phyloP scores from a whole-genome alignment of 1,284 basidiomycete species.

The Peniophora sp. region DNA sequence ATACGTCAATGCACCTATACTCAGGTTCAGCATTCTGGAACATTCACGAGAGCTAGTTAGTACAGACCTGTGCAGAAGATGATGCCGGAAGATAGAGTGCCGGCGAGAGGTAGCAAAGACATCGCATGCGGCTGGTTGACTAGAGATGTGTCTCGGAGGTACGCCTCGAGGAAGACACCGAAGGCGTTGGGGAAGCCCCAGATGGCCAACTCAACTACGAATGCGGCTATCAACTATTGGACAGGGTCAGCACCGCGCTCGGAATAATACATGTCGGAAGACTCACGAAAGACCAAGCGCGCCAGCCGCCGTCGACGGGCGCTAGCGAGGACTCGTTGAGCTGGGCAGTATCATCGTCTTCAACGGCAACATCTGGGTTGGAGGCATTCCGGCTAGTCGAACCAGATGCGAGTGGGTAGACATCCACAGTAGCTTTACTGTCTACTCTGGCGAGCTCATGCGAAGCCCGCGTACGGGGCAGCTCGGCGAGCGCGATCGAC shows the following conservation, averaged over 20 bases:
- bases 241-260: neutral
- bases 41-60: neutral
- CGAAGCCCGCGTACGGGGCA: too few relatives aligned
- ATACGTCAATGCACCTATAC: conserved; percentile 18
- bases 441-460: too few relatives aligned
- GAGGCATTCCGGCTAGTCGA: too few relatives aligned
- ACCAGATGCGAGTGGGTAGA: too few relatives aligned
- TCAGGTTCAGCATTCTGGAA: neutral
- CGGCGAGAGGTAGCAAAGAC: conserved; percentile 25
- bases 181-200: conserved; percentile 30
- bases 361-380: too few relatives aligned
- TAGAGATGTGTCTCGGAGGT: conserved; percentile 20
- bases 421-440: too few relatives aligned
- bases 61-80: conserved; percentile 25
- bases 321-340: conserved; percentile 12
- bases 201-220: conserved; percentile 28
- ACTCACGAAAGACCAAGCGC: conserved; percentile 26
- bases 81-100: conserved; percentile 23
- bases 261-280: neutral
- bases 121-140: conserved; percentile 16
- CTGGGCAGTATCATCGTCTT: too few relatives aligned
- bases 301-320: conserved; percentile 23
- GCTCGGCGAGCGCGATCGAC: too few relatives aligned
- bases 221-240: conserved; percentile 22
- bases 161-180: conserved; percentile 25